Evolutionary conservation across 192 early-diverging fungal species (phyloP).

Genomic region (Entomortierella lignicola): DNA sequence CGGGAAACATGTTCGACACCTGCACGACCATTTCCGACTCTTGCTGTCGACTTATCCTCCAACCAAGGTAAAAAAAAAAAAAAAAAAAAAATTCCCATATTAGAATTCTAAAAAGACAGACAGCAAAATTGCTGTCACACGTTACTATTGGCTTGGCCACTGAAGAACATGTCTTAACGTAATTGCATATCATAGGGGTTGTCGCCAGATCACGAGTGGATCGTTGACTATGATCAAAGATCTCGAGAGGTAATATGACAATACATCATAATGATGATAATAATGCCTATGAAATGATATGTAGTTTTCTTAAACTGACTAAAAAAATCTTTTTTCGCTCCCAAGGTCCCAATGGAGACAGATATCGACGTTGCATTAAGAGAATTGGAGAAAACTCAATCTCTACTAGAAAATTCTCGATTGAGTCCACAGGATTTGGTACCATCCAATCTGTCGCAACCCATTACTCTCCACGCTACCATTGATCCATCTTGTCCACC

Average conservation of each 20-base stretch:
- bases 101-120: background rate
- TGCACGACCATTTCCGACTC: conserved; percentile 60
- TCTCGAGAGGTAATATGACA: conserved; percentile 53
- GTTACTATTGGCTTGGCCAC: too few relatives aligned
- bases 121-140: too few relatives aligned
- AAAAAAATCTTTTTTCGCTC: background rate
- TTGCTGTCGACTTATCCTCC: conserved; percentile 37
- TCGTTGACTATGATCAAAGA: conserved; percentile 58
- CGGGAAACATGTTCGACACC: conserved; percentile 64
- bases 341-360: conserved; percentile 59
- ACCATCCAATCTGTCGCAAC: conserved; percentile 12
- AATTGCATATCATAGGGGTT: conserved; percentile 19
- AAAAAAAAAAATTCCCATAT: too few relatives aligned
- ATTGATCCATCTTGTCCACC: conserved; percentile 51
- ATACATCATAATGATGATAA: background rate
- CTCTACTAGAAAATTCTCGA: conserved; percentile 14
- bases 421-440: background rate
- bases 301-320: too few relatives aligned
- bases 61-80: conserved; percentile 31
- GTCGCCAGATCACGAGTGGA: conserved; percentile 24
- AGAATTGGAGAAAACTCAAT: conserved; percentile 36
- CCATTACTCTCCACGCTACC: conserved; percentile 54
- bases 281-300: too few relatives aligned
- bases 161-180: too few relatives aligned
- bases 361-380: conserved; percentile 50